Base-by-base conservation (phyloP, 1,284 basidiomycete species). In the Apiotrichum brassicae region DNA sequence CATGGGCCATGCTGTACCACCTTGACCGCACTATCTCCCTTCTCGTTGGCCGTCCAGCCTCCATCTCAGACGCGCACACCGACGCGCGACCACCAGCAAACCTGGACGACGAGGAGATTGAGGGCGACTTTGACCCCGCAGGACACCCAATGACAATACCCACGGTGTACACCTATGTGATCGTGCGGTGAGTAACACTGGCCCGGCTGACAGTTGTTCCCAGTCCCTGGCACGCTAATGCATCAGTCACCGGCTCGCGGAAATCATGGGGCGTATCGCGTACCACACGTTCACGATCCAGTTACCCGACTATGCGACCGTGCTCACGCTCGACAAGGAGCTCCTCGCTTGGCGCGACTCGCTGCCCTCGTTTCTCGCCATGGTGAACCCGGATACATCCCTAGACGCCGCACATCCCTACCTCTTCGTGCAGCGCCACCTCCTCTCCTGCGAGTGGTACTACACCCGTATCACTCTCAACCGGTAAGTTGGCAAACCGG, bases 261-360 rank as follows among this genome's bases (percentile, higher is more conserved):
- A 72, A 48, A 74, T 75, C 48, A 74, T 74, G 72, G 74, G 74
- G 26, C 57, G 68, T 33, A 75, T 75, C 45, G 70, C 71, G 2
- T 71, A 73, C 49, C 72, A 73, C 48, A 75, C 73, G 14, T 77
- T 77, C 57, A 70, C 74, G 7, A 73, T 76, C 37, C 64, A 70
- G 35, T 54, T 74, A 2, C 76, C 76, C 0, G 68, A 74, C 52
- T 76, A 77, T 51, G 57, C 64, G 20, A 73, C 70, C 5, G 73
- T 76, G 11, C 57, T 75, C 18, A 65, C 67, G 18, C 64, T 76
- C 22, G 75, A 76, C 49, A 63, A 72, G 43, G 74, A 75, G 49
- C 60, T 76, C 12, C 53, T 75, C 16, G 66, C 63, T 3, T 75
- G 72, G 72, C 61, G 66, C 38, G 69, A 72, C 33, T 58, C 60